These are phyloP conservation scores for Amoeboaphelidium occidentale DNA, from an alignment of 371 early-diverging fungal species.

Conservation along the genomic window DNA sequence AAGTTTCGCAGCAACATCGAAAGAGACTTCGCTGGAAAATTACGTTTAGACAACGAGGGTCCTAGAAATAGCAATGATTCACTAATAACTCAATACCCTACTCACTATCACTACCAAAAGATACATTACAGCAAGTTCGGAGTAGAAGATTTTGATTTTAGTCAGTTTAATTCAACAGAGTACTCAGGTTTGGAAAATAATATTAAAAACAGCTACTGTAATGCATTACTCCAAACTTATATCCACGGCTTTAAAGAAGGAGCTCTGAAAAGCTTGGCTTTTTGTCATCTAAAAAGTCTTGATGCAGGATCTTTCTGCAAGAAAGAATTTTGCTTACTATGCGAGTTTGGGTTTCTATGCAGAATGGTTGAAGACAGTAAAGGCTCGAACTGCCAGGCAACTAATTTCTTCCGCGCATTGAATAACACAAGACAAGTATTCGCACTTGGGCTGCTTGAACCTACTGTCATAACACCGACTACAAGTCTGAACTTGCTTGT, in stretches of 20 bases:
- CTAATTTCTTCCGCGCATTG: too few relatives aligned
- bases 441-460: slow-evolving; percentile 60
- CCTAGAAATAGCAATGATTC: neutral
- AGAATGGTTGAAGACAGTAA: slow-evolving; percentile 64
- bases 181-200: slow-evolving; percentile 76
- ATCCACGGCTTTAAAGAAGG: slow-evolving; percentile 28
- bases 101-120: slow-evolving; percentile 15
- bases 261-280: too few relatives aligned
- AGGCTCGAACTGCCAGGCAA: slow-evolving; percentile 81
- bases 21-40: neutral
- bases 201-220: slow-evolving; percentile 64
- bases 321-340: slow-evolving; percentile 33
- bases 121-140: slow-evolving; percentile 67
- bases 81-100: neutral
- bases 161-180: slow-evolving; percentile 39
- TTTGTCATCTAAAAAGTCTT: too few relatives aligned
- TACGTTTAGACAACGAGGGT: neutral
- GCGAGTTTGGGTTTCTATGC: slow-evolving; percentile 76
- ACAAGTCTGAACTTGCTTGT: too few relatives aligned
- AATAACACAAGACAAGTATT: too few relatives aligned
- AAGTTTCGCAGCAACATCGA: too few relatives aligned
- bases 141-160: slow-evolving; percentile 91
- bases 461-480: too few relatives aligned
- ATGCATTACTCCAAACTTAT: slow-evolving; percentile 61
- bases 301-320: neutral